Evolutionary conservation across 2,329 filamentous ascomycete genomes (phyloP).

Genomic region (Mycosphaerella sp.): DNA sequence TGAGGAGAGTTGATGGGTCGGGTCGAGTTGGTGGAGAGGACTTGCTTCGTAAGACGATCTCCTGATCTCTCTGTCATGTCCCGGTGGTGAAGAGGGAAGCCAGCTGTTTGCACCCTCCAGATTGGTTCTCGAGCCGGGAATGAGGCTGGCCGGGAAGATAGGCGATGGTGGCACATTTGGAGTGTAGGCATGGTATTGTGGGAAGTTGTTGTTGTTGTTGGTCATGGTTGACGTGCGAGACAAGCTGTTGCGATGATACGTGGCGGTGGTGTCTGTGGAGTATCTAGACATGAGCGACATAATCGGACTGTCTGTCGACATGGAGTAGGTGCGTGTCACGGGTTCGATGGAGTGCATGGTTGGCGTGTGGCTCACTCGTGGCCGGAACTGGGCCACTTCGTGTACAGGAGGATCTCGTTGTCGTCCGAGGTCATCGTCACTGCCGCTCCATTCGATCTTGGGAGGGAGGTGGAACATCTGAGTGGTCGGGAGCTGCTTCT

Average conservation of each 20-base stretch:
- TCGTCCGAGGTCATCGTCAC: slow-evolving; percentile 7
- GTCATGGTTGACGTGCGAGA: slow-evolving; percentile 8
- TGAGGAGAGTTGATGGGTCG: neutral
- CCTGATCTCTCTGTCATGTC: neutral
- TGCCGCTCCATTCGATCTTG: slow-evolving; percentile 1
- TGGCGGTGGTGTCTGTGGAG: neutral
- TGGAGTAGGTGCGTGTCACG: slow-evolving; percentile 1
- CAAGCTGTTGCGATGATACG: neutral
- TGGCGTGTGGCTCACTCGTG: slow-evolving; percentile 5
- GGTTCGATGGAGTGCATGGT: slow-evolving; percentile 7
- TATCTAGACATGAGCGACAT: slow-evolving; percentile 1
- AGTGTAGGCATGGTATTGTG: slow-evolving; percentile 2
- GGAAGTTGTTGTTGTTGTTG: slow-evolving; percentile 6
- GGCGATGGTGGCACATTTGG: neutral
- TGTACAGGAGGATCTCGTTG: slow-evolving; percentile 5
- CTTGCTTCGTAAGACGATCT: neutral
- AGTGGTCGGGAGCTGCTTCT: neutral
- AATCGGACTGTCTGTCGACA: slow-evolving; percentile 1
- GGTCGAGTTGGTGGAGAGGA: neutral
- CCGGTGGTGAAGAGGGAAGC: slow-evolving; percentile 1
- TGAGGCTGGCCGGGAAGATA: slow-evolving; percentile 1
- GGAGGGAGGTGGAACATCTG: slow-evolving; percentile 6
- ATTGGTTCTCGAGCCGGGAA: slow-evolving; percentile 3
- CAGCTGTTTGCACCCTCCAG: neutral
- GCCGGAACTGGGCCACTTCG: slow-evolving; percentile 2